phyloP scores from a whole-genome alignment of 1,284 basidiomycete genomes.

The Moesziomyces parantarcticus region DNA sequence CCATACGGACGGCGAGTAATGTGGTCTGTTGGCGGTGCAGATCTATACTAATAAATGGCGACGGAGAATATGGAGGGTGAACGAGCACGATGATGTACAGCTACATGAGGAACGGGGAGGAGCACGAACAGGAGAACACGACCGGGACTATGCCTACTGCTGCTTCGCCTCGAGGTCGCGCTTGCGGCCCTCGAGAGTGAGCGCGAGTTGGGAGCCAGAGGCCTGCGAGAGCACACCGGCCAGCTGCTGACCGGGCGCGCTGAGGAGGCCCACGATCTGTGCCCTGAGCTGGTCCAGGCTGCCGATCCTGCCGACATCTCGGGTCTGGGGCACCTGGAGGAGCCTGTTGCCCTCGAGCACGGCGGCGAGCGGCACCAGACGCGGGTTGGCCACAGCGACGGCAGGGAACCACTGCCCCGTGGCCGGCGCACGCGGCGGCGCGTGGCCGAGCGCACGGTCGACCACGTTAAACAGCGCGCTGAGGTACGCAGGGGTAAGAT shows the following conservation, averaged over 20 bases:
- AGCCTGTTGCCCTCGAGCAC: constrained; percentile 52
- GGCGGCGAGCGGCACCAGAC: constrained; percentile 55
- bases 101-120: constrained; percentile 1
- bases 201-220: constrained; percentile 48
- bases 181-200: constrained; percentile 61
- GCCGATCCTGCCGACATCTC: constrained; percentile 55
- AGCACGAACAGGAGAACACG: not conserved
- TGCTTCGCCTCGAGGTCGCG: constrained; percentile 56
- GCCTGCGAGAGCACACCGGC: constrained; percentile 59
- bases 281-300: constrained; percentile 51
- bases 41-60: constrained; percentile 14
- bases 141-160: constrained; percentile 5
- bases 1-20: not conserved
- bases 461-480: constrained; percentile 52
- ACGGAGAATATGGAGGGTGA: too few relatives aligned
- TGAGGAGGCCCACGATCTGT: constrained; percentile 64
- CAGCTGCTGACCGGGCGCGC: constrained; percentile 55
- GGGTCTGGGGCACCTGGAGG: constrained; percentile 50
- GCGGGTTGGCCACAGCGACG: constrained; percentile 45
- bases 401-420: constrained; percentile 14
- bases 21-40: not conserved
- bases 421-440: constrained; percentile 28
- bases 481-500: constrained; percentile 55
- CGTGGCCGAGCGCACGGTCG: constrained; percentile 52
- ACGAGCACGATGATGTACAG: not conserved